Percentiles rank a stretch among this genome's conserved stretches.
Conservation (phyloP, 2,329 filamentous ascomycete species). For the Phialophora expanda region DNA sequence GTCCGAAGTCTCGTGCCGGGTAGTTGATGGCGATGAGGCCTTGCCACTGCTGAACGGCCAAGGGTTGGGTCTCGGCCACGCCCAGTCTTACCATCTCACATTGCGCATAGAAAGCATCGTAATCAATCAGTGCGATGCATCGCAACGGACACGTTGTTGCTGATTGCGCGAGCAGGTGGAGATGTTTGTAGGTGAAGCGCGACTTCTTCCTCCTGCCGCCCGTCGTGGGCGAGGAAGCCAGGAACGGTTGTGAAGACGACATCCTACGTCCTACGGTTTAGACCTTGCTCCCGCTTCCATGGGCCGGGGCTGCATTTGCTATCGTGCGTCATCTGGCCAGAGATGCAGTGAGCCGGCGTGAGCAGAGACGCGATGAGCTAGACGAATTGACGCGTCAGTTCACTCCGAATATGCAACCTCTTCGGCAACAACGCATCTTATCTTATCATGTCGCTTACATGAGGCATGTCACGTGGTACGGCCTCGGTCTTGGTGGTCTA, state of each 20-base stretch:
- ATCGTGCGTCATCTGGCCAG: background rate
- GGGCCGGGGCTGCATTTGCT: background rate
- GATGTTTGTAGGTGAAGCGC: conserved; percentile 81
- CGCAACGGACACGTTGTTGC: conserved; percentile 77
- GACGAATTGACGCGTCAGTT: background rate
- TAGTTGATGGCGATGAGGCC: conserved; percentile 97
- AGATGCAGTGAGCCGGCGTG: background rate
- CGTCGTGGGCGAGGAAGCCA: conserved; percentile 52
- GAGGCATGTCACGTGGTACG: too few species aligned
- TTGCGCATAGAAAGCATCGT: conserved; percentile 97
- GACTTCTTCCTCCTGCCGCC: conserved; percentile 56
- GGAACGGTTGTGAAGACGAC: conserved; percentile 57
- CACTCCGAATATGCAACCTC: background rate
- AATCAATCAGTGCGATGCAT: conserved; percentile 87
- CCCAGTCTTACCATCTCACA: conserved; percentile 90
- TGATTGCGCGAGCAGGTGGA: conserved; percentile 74
- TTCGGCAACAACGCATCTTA: background rate
- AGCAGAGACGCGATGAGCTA: background rate
- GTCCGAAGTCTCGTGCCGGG: conserved; percentile 78
- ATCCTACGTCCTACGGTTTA: conserved; percentile 36
- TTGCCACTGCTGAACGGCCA: conserved; percentile 96
- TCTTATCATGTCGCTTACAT: conserved; percentile 5
- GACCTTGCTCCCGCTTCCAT: background rate
- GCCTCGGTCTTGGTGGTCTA: background rate
- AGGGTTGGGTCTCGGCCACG: conserved; percentile 73